phyloP scores from a whole-genome alignment of 2,329 filamentous ascomycete species.

The Kalaharituber pfeilii region DNA sequence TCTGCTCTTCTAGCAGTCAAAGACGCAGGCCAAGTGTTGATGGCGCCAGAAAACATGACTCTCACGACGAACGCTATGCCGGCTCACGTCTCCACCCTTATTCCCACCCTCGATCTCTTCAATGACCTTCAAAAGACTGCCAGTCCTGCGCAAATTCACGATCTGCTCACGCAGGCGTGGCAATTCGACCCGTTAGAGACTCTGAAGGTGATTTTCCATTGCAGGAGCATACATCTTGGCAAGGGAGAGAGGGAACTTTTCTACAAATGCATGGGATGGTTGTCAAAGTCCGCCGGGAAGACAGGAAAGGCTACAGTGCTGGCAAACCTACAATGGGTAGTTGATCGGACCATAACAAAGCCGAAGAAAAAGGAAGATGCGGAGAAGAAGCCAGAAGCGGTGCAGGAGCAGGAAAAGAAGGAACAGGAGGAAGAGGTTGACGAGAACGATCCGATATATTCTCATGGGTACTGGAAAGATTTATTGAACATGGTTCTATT shows the following conservation, averaged over 20 bases:
- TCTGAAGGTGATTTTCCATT: constrained; percentile 43
- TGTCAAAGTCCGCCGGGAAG: constrained; percentile 37
- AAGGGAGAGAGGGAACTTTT: constrained; percentile 35
- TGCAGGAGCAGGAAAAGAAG: constrained; percentile 22
- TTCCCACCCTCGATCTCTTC: constrained; percentile 38
- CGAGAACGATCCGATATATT: constrained; percentile 26
- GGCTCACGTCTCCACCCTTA: constrained; percentile 32
- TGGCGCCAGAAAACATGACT: constrained; percentile 29
- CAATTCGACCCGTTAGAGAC: constrained; percentile 32
- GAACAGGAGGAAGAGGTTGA: constrained; percentile 15
- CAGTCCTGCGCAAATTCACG: constrained; percentile 26
- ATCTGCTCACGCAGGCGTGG: constrained; percentile 36
- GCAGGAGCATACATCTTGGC: constrained; percentile 43
- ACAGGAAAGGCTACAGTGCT: constrained; percentile 30
- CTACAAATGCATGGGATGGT: constrained; percentile 40
- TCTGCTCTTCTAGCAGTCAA: constrained; percentile 1
- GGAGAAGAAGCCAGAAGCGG: constrained; percentile 18
- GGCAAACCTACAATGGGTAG: constrained; percentile 38
- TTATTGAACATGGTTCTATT: constrained; percentile 40
- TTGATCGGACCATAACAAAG: constrained; percentile 39
- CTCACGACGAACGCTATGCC: constrained; percentile 38
- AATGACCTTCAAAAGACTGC: constrained; percentile 33
- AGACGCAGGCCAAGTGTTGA: neutral
- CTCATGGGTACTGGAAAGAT: constrained; percentile 48
- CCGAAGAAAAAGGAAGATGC: constrained; percentile 29